Evolutionary conservation across 768 basidiomycete species (phyloP).

Genomic region (Mrakia gelida): DNA sequence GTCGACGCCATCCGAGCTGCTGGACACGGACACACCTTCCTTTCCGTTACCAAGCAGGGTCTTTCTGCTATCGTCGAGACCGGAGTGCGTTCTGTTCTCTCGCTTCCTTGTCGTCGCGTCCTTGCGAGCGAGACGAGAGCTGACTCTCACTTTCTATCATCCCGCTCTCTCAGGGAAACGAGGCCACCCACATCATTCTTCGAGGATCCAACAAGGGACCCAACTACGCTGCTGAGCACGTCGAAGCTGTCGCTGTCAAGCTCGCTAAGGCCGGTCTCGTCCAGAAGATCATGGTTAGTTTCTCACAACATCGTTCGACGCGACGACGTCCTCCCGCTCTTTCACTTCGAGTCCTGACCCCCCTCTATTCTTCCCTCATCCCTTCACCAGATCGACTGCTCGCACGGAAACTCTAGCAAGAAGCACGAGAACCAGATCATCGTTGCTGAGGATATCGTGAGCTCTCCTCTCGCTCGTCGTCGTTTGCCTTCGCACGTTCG

Average conservation of each 20-base stretch:
- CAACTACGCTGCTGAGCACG: slow-evolving; percentile 76
- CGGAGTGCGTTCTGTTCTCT: slow-evolving; percentile 35
- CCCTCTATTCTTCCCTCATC: background rate
- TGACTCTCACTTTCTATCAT: background rate
- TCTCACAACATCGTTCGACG: background rate
- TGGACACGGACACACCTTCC: slow-evolving; percentile 84
- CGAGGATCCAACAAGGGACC: slow-evolving; percentile 86
- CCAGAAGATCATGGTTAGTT: slow-evolving; percentile 77
- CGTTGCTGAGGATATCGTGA: slow-evolving; percentile 84
- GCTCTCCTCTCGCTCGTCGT: slow-evolving; percentile 39
- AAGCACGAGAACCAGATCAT: slow-evolving; percentile 82
- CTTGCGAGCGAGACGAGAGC: background rate
- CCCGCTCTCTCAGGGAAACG: slow-evolving; percentile 48
- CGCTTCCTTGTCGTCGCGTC: background rate
- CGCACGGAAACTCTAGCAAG: slow-evolving; percentile 91
- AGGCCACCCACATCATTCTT: slow-evolving; percentile 66
- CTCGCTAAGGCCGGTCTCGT: slow-evolving; percentile 71
- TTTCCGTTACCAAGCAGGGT: slow-evolving; percentile 95
- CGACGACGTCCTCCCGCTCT: background rate
- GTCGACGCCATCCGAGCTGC: slow-evolving; percentile 93
- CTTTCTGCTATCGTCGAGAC: slow-evolving; percentile 71
- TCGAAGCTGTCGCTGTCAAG: slow-evolving; percentile 68
- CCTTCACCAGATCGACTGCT: slow-evolving; percentile 76
- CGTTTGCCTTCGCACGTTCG: background rate
- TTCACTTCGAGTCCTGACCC: slow-evolving; percentile 25